Evolutionary conservation across 331 rosid species (phyloP).

Genomic region (Stylosanthes scabra): DNA sequence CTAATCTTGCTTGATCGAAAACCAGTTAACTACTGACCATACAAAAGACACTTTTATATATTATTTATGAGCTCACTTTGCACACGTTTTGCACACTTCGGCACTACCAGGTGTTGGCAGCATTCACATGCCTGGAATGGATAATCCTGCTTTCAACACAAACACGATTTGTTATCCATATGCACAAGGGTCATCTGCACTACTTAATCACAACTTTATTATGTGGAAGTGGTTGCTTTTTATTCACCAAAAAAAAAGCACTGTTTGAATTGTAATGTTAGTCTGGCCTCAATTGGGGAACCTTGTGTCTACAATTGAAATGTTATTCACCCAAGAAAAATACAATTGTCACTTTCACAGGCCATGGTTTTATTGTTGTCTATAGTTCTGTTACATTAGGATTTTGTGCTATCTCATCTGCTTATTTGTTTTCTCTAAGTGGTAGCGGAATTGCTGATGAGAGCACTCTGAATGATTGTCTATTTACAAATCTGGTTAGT

Average conservation of each 20-base stretch:
- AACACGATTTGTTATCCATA: slow-evolving; percentile 98
- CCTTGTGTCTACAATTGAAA: not conserved
- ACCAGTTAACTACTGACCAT: slow-evolving; percentile 72
- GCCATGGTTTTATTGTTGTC: slow-evolving; percentile 20
- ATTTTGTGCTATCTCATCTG: slow-evolving; percentile 31
- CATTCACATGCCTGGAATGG: slow-evolving; percentile 98
- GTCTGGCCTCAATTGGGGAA: slow-evolving; percentile 45
- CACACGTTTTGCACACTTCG: slow-evolving; percentile 99
- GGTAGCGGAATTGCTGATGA: slow-evolving; percentile 63
- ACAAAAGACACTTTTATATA: slow-evolving; percentile 67
- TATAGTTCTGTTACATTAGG: slow-evolving; percentile 29
- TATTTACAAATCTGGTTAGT: no score
- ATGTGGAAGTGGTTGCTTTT: slow-evolving; percentile 64
- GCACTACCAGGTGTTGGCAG: slow-evolving; percentile 99
- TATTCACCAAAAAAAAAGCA: slow-evolving; percentile 49
- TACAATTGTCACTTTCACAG: slow-evolving; percentile 42
- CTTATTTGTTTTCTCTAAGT: slow-evolving; percentile 39
- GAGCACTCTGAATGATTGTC: no score
- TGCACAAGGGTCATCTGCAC: slow-evolving; percentile 99
- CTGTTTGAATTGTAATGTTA: slow-evolving; percentile 25
- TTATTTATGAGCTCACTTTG: slow-evolving; percentile 83
- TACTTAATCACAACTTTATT: slow-evolving; percentile 84
- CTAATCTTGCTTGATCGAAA: slow-evolving; percentile 52
- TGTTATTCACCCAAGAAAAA: slow-evolving; percentile 26
- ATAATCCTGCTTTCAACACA: slow-evolving; percentile 94